Evolutionary conservation across 1,139 yeast genomes (phyloP).

Genomic region (Hemisphaericaspora subhashii): DNA sequence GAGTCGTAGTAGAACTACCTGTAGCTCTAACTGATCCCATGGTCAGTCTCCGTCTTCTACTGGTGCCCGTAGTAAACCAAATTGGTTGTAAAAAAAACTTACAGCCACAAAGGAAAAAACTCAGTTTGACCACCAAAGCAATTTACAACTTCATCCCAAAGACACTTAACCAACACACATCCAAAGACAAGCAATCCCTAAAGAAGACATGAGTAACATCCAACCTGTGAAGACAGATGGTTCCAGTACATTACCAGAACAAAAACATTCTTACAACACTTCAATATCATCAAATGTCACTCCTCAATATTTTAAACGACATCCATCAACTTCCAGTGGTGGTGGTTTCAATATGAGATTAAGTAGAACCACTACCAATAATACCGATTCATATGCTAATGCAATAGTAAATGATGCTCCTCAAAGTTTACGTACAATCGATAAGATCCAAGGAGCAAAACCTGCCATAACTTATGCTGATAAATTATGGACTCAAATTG

Average conservation of each 20-base stretch:
- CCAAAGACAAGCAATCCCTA: no score
- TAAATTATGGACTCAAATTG: constrained; percentile 84
- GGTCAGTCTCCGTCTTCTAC: not conserved
- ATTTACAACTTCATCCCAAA: no score
- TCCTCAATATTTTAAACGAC: constrained; percentile 8
- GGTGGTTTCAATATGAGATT: constrained; percentile 2
- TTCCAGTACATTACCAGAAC: constrained; percentile 11
- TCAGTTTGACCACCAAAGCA: no score
- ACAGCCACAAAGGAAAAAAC: no score
- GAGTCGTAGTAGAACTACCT: not conserved
- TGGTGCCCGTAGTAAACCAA: no score
- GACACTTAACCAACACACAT: no score
- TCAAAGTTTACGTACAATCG: constrained; percentile 39
- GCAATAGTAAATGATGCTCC: constrained; percentile 17
- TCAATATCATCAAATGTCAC: constrained; percentile 14
- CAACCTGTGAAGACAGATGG: constrained; percentile 8
- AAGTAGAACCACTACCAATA: constrained; percentile 26
- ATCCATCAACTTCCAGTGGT: constrained; percentile 18
- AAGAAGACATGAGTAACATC: constrained; percentile 5
- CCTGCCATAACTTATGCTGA: constrained; percentile 66
- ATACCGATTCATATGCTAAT: constrained; percentile 15
- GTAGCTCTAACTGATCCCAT: not conserved
- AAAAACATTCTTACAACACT: constrained; percentile 13
- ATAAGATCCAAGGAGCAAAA: constrained; percentile 46
- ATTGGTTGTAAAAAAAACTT: no score